Conservation (phyloP, 768 basidiomycete genomes). For the Polyporus arcularius region DNA sequence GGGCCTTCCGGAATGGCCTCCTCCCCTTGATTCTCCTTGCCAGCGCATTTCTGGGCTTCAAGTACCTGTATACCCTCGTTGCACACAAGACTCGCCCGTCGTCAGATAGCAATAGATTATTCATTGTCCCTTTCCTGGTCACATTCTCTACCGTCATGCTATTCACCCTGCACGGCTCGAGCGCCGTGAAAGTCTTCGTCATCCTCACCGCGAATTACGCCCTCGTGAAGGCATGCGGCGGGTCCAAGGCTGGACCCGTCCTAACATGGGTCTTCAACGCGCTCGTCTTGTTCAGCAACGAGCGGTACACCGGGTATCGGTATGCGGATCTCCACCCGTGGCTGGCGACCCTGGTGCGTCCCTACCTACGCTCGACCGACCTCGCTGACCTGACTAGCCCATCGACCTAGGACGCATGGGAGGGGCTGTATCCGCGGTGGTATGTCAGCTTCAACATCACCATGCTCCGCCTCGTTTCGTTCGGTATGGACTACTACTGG, state of each 20-base stretch:
- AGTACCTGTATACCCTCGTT: constrained; percentile 47
- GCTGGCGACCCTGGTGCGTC: constrained; percentile 63
- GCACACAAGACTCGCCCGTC: constrained; percentile 22
- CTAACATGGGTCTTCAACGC: constrained; percentile 81
- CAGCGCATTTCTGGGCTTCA: constrained; percentile 55
- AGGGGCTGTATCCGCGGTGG: constrained; percentile 90
- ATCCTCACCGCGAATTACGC: constrained; percentile 74
- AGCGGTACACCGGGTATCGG: constrained; percentile 71
- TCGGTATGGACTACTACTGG: constrained; percentile 94
- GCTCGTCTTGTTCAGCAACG: constrained; percentile 73
- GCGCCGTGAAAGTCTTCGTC: constrained; percentile 70
- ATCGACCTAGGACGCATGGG: constrained; percentile 52
- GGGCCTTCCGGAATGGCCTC: constrained; percentile 81
- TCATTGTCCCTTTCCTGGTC: constrained; percentile 59
- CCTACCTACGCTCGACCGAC: neutral
- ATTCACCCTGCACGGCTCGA: constrained; percentile 77
- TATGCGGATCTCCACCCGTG: constrained; percentile 57
- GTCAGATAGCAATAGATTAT: constrained; percentile 28
- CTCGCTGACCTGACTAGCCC: constrained; percentile 6
- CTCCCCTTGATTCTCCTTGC: constrained; percentile 57
- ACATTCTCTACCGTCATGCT: constrained; percentile 66
- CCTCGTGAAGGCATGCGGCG: constrained; percentile 50
- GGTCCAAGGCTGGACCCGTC: constrained; percentile 48
- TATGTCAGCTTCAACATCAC: constrained; percentile 94
- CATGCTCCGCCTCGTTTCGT: constrained; percentile 91